A percentile compares a stretch with the other conserved stretches of the same genome.
Evolutionary conservation across 2,329 filamentous ascomycete genomes (phyloP).

Genomic region (Tolypocladium tropicale): DNA sequence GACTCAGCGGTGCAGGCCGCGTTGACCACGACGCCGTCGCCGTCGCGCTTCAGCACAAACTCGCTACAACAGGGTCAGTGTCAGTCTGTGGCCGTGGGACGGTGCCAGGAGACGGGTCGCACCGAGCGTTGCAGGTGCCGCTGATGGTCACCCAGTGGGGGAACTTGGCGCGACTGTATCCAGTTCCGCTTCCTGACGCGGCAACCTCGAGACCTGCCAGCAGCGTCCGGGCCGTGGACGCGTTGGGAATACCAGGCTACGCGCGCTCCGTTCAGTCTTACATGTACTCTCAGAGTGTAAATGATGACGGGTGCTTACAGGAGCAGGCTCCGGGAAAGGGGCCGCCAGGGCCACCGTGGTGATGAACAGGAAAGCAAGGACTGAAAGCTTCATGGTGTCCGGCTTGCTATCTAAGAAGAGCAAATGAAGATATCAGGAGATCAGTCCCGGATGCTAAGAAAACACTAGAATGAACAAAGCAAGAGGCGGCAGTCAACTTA

Average conservation of each 20-base stretch:
- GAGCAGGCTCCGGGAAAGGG: slow-evolving; percentile 13
- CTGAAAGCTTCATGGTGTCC: slow-evolving; percentile 19
- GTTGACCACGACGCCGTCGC: slow-evolving; percentile 48
- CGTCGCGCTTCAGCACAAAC: slow-evolving; percentile 64
- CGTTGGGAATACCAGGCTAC: slow-evolving; percentile 52
- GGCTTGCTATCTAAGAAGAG: neutral
- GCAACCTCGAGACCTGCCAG: slow-evolving; percentile 50
- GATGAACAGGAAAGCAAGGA: slow-evolving; percentile 14
- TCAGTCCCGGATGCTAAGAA: too few species aligned
- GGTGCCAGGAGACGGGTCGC: slow-evolving; percentile 3
- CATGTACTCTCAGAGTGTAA: too few species aligned
- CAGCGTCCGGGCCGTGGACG: slow-evolving; percentile 43
- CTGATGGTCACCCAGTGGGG: slow-evolving; percentile 59
- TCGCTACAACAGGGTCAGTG: slow-evolving; percentile 33
- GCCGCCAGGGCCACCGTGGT: slow-evolving; percentile 16
- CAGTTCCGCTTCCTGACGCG: slow-evolving; percentile 39
- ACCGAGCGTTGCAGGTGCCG: slow-evolving; percentile 60
- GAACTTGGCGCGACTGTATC: slow-evolving; percentile 59
- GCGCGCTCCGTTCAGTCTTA: neutral
- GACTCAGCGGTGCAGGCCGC: slow-evolving; percentile 51
- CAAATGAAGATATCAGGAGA: too few species aligned
- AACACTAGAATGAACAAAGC: neutral
- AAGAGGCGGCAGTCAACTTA: neutral
- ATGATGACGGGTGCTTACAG: slow-evolving; percentile 8
- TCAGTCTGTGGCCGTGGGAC: neutral